Evolutionary conservation across 768 basidiomycete genomes (phyloP).

Genomic region (Termitomyces sp.): DNA sequence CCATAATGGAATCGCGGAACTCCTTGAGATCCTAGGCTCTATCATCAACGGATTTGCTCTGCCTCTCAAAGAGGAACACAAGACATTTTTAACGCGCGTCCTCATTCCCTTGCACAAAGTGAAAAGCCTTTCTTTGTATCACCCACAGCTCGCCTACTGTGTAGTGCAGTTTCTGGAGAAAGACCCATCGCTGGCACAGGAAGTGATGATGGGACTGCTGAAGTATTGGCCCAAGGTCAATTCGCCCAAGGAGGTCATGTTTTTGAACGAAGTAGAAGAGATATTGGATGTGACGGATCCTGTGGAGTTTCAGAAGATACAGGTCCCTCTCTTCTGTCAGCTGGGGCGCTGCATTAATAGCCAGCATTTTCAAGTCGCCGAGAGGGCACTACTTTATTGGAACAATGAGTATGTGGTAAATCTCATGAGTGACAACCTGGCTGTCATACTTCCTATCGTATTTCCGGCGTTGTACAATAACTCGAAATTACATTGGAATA

Average conservation of each 20-base stretch:
- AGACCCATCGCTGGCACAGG: constrained; percentile 86
- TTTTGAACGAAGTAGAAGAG: constrained; percentile 98
- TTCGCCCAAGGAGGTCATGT: constrained; percentile 99
- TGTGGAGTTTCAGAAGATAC: constrained; percentile 93
- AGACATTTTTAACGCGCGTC: constrained; percentile 90
- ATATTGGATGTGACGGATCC: constrained; percentile 98
- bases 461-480: constrained; percentile 96
- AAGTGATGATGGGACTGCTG: constrained; percentile 93
- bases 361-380: constrained; percentile 99
- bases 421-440: constrained; percentile 95
- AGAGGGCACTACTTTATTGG: constrained; percentile 96
- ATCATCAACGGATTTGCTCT: constrained; percentile 99
- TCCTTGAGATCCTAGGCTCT: constrained; percentile 95
- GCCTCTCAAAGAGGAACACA: constrained; percentile 98
- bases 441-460: constrained; percentile 86
- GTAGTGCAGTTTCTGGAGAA: constrained; percentile 99
- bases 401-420: constrained; percentile 99
- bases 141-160: constrained; percentile 98
- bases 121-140: constrained; percentile 95
- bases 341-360: constrained; percentile 96
- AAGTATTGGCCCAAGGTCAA: constrained; percentile 99
- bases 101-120: constrained; percentile 97
- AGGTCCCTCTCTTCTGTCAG: constrained; percentile 88
- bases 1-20: constrained; percentile 98
- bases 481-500: constrained; percentile 97